These are phyloP conservation scores for Ceratocystis cacaofunesta DNA, from an alignment of 2,329 filamentous ascomycete species.

Conservation along the genomic window DNA sequence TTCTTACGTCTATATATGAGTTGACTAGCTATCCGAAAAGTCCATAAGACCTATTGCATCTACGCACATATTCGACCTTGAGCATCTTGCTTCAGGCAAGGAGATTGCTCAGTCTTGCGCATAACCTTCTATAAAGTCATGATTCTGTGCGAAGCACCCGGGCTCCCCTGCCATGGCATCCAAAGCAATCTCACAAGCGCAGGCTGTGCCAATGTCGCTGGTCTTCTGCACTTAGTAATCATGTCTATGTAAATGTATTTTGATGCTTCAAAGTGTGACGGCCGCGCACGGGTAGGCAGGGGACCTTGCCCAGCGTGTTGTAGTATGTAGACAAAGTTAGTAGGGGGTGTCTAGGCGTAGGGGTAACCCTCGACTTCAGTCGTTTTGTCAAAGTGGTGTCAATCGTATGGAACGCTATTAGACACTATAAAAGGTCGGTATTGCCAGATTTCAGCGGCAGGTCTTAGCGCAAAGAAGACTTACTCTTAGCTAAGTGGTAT, in stretches of 20 bases:
- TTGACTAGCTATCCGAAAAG: background rate
- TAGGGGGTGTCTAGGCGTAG: conserved; percentile 31
- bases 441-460: background rate
- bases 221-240: conserved; percentile 20
- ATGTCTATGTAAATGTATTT: conserved; percentile 26
- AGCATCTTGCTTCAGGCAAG: conserved; percentile 11
- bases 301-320: conserved; percentile 22
- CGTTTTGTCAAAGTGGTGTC: conserved; percentile 42
- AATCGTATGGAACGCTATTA: conserved; percentile 26
- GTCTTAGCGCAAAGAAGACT: conserved; percentile 16
- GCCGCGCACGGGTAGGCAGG: background rate
- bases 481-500: conserved; percentile 23
- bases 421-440: conserved; percentile 19
- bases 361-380: conserved; percentile 40
- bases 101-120: conserved; percentile 15
- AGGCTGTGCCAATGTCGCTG: conserved; percentile 28
- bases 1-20: background rate
- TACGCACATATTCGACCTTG: background rate
- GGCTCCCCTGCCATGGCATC: conserved; percentile 28
- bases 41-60: background rate
- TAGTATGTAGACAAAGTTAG: conserved; percentile 42
- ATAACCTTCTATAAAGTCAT: conserved; percentile 28
- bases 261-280: conserved; percentile 24
- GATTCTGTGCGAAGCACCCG: conserved; percentile 24
- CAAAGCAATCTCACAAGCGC: conserved; percentile 28